Percentiles rank a stretch among this genome's conserved stretches.
phyloP scores from a whole-genome alignment of 129 eudicot species.

The Flaveria ramosissima region DNA sequence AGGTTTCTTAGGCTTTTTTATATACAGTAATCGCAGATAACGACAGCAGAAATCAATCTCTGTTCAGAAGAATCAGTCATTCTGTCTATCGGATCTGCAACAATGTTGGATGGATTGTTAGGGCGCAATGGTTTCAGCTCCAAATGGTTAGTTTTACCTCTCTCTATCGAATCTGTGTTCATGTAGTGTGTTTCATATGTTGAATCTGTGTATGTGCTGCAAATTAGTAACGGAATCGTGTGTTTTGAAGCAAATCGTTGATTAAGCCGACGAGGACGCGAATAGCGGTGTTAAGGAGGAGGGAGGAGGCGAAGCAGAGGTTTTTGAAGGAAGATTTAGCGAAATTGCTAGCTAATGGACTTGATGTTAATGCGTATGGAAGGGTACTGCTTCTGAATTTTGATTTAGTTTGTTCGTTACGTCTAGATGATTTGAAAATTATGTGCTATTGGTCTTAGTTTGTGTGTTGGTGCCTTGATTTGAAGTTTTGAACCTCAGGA shows the following conservation, averaged over 20 bases:
- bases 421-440: background rate
- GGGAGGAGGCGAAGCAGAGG: constrained; percentile 89
- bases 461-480: background rate
- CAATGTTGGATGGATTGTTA: constrained; percentile 85
- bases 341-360: constrained; percentile 83
- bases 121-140: constrained; percentile 78
- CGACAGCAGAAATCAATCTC: constrained; percentile 5
- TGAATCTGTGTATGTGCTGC: background rate
- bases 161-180: constrained; percentile 2
- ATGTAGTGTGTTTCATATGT: background rate
- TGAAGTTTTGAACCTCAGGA: constrained; percentile 9
- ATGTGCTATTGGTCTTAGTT: background rate
- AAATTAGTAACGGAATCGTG: constrained; percentile 8
- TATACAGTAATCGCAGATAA: constrained; percentile 22
- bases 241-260: constrained; percentile 73
- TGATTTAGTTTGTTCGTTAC: background rate
- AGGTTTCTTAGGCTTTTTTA: background rate
- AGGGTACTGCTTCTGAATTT: constrained; percentile 51
- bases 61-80: constrained; percentile 35
- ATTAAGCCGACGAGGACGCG: constrained; percentile 71
- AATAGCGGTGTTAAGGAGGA: constrained; percentile 64
- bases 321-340: constrained; percentile 82
- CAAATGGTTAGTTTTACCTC: constrained; percentile 66
- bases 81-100: constrained; percentile 34
- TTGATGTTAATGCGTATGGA: constrained; percentile 87